Evolutionary conservation across 2,329 filamentous ascomycete genomes (phyloP).

Genomic region (Xenosphaeropsis pyriputrescens): DNA sequence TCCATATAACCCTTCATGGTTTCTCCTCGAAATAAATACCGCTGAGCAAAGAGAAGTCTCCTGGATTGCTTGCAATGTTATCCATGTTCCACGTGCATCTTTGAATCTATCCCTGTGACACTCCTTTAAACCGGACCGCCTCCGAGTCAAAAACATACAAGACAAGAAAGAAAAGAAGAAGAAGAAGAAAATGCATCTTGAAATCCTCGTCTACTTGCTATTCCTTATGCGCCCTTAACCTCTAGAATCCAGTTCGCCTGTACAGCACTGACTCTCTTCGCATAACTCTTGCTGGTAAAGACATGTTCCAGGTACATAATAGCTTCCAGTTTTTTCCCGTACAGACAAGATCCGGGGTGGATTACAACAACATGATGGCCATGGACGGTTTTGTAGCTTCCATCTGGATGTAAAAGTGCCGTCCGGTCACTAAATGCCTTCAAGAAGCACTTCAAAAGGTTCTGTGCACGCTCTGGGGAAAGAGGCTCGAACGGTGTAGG

Average conservation of each 20-base stretch:
- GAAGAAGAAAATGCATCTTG: no score
- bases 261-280: slow-evolving; percentile 48
- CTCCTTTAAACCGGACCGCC: no score
- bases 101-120: no score
- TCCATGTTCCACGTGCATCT: no score
- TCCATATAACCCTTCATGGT: neutral
- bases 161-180: no score
- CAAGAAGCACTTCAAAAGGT: slow-evolving; percentile 45
- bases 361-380: slow-evolving; percentile 46
- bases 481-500: slow-evolving; percentile 40
- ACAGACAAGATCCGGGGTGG: slow-evolving; percentile 47
- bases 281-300: slow-evolving; percentile 51
- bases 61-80: no score
- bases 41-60: no score
- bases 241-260: slow-evolving; percentile 40
- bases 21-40: slow-evolving; percentile 3
- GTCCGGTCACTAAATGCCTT: slow-evolving; percentile 45
- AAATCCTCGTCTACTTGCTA: no score
- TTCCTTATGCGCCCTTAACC: slow-evolving; percentile 2
- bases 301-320: slow-evolving; percentile 58
- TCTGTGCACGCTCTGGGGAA: slow-evolving; percentile 36
- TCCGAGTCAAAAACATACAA: no score
- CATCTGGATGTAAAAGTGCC: slow-evolving; percentile 43
- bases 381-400: slow-evolving; percentile 42
- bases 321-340: slow-evolving; percentile 47